Evolutionary conservation across 2,329 filamentous ascomycete species (phyloP), one percentile per base, ranked within the genome.

Genomic region (Tolypocladium ovalisporum): DNA sequence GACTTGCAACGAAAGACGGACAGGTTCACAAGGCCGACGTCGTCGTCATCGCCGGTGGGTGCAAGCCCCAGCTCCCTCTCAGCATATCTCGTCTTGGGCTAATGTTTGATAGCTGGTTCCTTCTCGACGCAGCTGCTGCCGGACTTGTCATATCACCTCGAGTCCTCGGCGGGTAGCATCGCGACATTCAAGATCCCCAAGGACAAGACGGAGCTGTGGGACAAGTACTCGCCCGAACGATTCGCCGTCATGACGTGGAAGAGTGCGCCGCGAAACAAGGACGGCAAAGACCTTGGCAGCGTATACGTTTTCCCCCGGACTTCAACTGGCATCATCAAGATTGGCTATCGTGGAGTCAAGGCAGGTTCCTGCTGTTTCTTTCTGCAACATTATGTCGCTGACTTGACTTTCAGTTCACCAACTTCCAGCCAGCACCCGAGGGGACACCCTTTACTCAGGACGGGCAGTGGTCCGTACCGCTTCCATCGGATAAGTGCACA

Each of bases 191-290:
- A 65, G 52, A 66, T 69, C 49, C 63, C 66, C 36, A 39, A 58
- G 39, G 56, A 9, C 0, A 58, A 66, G 54, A 61, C 42, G 7
- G 55, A 58, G 0, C 61, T 70, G 13, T 70, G 68, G 68, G 62
- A 69, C 4, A 70, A 70, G 52, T 70, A 70, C 52, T 68, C 67
- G 1, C 67, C 68, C 0, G 65, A 70, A 47, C 60, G 60, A 2
- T 70, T 70, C 64, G 5, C 68, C 1, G 68, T 69, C 4, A 62
- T 70, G 12, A 68, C 66, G 0, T 70, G 68, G 68, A 70, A 66
- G 54, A 68, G 64, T 52, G 60, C 61, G 2, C 60, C 66, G 19
- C 62, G 67, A n/a, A 62, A 63, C 35, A 57, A 55, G 1, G 49
- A 58, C 22, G 68, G 68, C 12, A 68, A 66, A 52, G 68, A 70